Evolutionary conservation across 305 asterid genomes (phyloP).

Genomic region (Fraxinus sp.): DNA sequence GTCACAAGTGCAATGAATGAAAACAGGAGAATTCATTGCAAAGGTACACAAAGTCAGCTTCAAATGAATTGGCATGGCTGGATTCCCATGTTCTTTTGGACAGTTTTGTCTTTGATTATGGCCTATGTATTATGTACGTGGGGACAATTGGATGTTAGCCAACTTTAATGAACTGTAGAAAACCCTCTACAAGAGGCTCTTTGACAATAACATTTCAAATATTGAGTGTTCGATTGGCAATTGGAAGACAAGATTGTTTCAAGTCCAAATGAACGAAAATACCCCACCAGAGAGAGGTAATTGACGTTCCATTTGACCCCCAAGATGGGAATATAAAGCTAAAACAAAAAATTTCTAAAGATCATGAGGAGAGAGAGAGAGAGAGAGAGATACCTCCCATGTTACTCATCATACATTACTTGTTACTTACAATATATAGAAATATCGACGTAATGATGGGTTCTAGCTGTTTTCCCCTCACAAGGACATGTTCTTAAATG

Average conservation of each 20-base stretch:
- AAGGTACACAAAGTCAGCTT: background rate
- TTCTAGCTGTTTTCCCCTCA: background rate
- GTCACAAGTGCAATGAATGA: background rate
- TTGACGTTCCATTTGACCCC: background rate
- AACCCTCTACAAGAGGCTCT: conserved; percentile 14
- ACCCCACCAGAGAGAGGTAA: background rate
- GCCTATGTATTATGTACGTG: conserved; percentile 9
- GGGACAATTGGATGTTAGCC: conserved; percentile 38
- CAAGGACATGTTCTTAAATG: background rate
- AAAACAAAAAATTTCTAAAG: background rate
- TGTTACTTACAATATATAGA: background rate
- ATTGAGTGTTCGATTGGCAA: background rate
- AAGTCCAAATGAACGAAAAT: background rate
- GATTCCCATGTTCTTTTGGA: background rate
- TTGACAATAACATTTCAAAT: background rate
- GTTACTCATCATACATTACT: background rate
- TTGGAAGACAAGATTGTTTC: background rate
- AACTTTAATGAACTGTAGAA: conserved; percentile 8
- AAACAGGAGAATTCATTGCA: background rate
- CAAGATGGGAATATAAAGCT: background rate
- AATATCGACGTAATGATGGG: background rate
- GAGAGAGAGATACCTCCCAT: background rate
- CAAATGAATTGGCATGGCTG: background rate
- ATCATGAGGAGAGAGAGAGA: background rate
- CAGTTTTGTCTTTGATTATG: conserved; percentile 8